Conservation (phyloP, 768 basidiomycete species). For the Tulasnella sp. region DNA sequence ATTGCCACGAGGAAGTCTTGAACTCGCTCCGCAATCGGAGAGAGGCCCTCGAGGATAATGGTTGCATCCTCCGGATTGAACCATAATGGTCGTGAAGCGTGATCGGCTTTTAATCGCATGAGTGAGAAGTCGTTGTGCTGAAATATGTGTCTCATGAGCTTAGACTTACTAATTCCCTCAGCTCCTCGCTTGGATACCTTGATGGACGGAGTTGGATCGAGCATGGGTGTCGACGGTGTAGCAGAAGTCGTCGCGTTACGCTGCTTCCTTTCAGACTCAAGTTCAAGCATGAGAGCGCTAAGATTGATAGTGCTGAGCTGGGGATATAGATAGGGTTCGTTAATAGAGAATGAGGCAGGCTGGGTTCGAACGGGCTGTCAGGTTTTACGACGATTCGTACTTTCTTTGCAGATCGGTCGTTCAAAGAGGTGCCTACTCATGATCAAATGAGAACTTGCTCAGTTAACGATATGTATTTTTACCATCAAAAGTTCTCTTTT, state of each 20-base stretch:
- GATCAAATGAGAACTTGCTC: neutral
- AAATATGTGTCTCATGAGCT: slow-evolving; percentile 25
- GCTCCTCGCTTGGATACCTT: no score
- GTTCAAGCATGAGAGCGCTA: slow-evolving; percentile 67
- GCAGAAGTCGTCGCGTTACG: slow-evolving; percentile 30
- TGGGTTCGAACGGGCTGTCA: neutral
- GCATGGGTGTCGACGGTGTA: neutral
- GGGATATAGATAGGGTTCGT: slow-evolving; percentile 36
- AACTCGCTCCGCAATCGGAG: slow-evolving; percentile 93
- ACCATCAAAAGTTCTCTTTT: slow-evolving; percentile 8
- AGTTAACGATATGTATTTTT: neutral
- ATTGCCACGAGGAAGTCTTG: slow-evolving; percentile 98
- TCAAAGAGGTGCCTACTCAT: slow-evolving; percentile 1
- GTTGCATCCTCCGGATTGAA: slow-evolving; percentile 85
- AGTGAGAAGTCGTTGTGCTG: slow-evolving; percentile 77
- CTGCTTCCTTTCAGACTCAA: slow-evolving; percentile 48
- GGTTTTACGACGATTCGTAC: slow-evolving; percentile 1
- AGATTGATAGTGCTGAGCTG: slow-evolving; percentile 62
- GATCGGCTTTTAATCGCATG: slow-evolving; percentile 81
- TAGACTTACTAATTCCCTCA: neutral
- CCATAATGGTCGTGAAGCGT: slow-evolving; percentile 88
- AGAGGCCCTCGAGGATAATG: slow-evolving; percentile 96
- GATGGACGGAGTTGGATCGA: slow-evolving; percentile 10
- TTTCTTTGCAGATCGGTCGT: slow-evolving; percentile 11
- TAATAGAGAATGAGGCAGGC: no score